A percentile compares a stretch with the other conserved stretches of the same genome.
These are phyloP conservation scores for Pilatotrama ljubarskyi DNA, from an alignment of 768 basidiomycete species.

Conservation along the genomic window DNA sequence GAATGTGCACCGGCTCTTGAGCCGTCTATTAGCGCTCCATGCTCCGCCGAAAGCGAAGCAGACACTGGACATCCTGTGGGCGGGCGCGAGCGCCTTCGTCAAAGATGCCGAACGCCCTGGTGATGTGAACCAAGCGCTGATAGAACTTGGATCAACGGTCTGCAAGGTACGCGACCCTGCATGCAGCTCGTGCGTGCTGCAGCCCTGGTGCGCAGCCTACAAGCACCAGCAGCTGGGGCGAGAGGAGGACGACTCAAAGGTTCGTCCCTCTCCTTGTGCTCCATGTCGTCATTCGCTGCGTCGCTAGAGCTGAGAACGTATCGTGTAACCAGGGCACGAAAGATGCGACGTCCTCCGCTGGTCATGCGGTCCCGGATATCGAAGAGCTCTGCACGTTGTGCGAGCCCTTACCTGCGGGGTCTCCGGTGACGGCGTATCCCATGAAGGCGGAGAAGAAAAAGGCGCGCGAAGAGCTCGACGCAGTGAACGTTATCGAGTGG, in stretches of 20 bases:
- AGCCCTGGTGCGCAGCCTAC: slow-evolving; percentile 68
- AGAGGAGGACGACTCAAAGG: slow-evolving; percentile 1
- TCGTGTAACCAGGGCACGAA: slow-evolving; percentile 16
- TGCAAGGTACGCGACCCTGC: slow-evolving; percentile 84
- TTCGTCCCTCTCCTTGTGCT: not conserved
- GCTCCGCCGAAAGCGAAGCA: slow-evolving; percentile 78
- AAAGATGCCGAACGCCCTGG: slow-evolving; percentile 59
- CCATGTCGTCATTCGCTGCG: not conserved
- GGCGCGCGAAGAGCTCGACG: slow-evolving; percentile 79
- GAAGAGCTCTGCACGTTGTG: slow-evolving; percentile 78
- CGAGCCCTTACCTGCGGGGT: slow-evolving; percentile 48
- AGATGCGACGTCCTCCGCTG: slow-evolving; percentile 13
- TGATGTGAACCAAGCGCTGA: slow-evolving; percentile 90
- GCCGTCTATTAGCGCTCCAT: slow-evolving; percentile 80
- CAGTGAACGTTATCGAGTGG: slow-evolving; percentile 89
- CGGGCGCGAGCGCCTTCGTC: slow-evolving; percentile 71
- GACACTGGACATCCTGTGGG: slow-evolving; percentile 83
- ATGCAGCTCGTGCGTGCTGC: slow-evolving; percentile 74
- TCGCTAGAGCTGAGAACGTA: slow-evolving; percentile 12
- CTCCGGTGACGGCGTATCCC: slow-evolving; percentile 73
- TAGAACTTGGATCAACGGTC: slow-evolving; percentile 91
- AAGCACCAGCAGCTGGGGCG: slow-evolving; percentile 17
- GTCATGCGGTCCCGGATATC: slow-evolving; percentile 50
- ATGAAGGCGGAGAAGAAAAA: slow-evolving; percentile 86
- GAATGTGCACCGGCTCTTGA: slow-evolving; percentile 84